Evolutionary conservation across 1,284 basidiomycete genomes (phyloP).

Genomic region (Trichosporon sp.): DNA sequence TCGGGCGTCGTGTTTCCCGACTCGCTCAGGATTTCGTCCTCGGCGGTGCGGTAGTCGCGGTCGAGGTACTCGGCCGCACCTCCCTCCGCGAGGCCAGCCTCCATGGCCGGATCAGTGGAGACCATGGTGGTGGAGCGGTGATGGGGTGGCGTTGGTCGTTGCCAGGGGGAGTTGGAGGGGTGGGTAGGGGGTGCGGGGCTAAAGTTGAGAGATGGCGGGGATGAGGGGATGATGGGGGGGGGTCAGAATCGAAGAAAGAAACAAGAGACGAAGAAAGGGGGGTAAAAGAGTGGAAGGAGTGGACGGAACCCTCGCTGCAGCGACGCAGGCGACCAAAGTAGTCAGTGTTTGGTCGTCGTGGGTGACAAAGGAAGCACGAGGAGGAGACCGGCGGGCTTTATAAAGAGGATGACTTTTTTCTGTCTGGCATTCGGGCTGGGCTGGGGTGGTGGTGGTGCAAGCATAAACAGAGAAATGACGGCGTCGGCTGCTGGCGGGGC

Average conservation of each 20-base stretch:
- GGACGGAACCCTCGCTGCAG: slow-evolving; percentile 14
- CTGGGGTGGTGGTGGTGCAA: neutral
- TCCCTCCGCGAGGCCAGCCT: slow-evolving; percentile 10
- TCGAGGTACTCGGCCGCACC: slow-evolving; percentile 5
- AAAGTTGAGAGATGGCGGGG: neutral
- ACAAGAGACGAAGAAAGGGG: neutral
- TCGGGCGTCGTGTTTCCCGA: neutral
- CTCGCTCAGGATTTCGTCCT: slow-evolving; percentile 2
- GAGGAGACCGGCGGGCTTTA: slow-evolving; percentile 17
- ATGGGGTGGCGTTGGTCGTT: neutral
- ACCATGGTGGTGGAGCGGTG: slow-evolving; percentile 11
- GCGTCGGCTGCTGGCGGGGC: neutral
- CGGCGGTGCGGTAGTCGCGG: neutral
- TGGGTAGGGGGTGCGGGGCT: neutral
- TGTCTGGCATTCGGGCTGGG: neutral
- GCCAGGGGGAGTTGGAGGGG: neutral
- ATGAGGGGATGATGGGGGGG: neutral
- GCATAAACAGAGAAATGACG: slow-evolving; percentile 7
- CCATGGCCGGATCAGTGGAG: slow-evolving; percentile 14
- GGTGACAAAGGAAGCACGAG: neutral
- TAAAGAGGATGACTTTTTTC: slow-evolving; percentile 14
- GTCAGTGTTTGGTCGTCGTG: neutral
- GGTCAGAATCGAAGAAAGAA: slow-evolving; percentile 5
- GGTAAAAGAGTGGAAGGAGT: neutral
- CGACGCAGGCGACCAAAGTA: slow-evolving; percentile 8